Evolutionary conservation across 164 flowering plant genomes (phyloP).

Genomic region (Aristolochia contorta): DNA sequence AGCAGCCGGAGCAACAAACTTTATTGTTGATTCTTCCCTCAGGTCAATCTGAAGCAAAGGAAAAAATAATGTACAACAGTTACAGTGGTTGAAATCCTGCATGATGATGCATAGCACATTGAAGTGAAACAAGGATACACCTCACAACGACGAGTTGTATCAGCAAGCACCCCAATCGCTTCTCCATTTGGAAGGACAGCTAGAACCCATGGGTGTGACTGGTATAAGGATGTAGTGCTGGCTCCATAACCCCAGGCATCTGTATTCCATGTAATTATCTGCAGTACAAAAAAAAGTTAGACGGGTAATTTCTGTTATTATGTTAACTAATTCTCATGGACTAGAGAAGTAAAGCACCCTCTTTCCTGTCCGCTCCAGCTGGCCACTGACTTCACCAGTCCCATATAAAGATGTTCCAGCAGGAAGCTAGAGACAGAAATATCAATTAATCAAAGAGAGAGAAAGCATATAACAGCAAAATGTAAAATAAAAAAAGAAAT

Average conservation of each 20-base stretch:
- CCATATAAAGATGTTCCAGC: conserved; percentile 78
- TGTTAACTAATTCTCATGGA: too few species aligned
- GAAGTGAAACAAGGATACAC: conserved; percentile 16
- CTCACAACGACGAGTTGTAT: conserved; percentile 84
- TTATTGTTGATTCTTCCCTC: conserved; percentile 51
- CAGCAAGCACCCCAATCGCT: conserved; percentile 85
- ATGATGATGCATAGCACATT: background rate
- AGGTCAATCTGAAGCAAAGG: conserved; percentile 59
- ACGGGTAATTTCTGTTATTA: background rate
- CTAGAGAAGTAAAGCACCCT: conserved; percentile 32
- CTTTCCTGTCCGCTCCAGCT: conserved; percentile 85
- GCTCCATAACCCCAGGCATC: conserved; percentile 86
- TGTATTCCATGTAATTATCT: conserved; percentile 90
- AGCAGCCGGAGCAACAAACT: conserved; percentile 44
- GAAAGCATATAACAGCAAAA: background rate
- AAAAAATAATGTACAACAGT: background rate
- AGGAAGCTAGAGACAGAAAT: conserved; percentile 44
- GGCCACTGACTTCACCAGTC: conserved; percentile 90
- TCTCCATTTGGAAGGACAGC: conserved; percentile 84
- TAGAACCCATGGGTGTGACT: conserved; percentile 96
- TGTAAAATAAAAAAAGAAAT: background rate
- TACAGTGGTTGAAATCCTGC: too few species aligned
- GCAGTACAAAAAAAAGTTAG: conserved; percentile 5
- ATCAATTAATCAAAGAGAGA: conserved; percentile 1
- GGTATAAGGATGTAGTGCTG: conserved; percentile 82